phyloP scores from a whole-genome alignment of 1,139 yeast genomes.

The Kazachstania sp. region DNA sequence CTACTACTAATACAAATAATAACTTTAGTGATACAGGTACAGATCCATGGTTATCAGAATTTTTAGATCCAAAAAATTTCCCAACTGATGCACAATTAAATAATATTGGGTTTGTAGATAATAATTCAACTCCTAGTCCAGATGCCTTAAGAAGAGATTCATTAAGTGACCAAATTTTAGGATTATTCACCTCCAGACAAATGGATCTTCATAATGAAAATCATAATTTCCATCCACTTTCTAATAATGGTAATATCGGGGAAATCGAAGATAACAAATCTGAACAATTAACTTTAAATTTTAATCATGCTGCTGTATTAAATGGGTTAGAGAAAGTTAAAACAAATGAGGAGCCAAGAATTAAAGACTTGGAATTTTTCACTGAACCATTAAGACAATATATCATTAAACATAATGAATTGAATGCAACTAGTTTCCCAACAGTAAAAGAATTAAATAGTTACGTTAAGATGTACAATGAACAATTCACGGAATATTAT shows the following conservation, averaged over 20 bases:
- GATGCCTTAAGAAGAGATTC: constrained; percentile 7
- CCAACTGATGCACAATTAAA: constrained; percentile 1
- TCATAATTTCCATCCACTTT: too few species aligned
- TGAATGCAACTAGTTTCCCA: constrained; percentile 54
- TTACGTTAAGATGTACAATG: constrained; percentile 59
- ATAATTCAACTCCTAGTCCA: constrained; percentile 1
- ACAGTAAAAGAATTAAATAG: constrained; percentile 63
- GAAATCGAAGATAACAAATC: not conserved
- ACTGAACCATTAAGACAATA: constrained; percentile 44
- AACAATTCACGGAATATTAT: constrained; percentile 68
- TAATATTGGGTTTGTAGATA: constrained; percentile 3
- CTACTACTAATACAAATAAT: not conserved
- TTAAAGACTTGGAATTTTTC: constrained; percentile 27
- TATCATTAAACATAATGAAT: constrained; percentile 45
- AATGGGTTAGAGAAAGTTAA: not conserved
- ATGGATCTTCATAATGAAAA: constrained; percentile 36
- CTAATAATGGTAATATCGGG: too few species aligned
- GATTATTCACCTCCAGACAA: constrained; percentile 49
- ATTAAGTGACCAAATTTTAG: constrained; percentile 13
- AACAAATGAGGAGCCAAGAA: not conserved
- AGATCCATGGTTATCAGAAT: constrained; percentile 62
- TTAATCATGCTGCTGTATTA: not conserved
- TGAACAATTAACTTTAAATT: constrained; percentile 2
- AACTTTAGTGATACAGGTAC: constrained; percentile 11
- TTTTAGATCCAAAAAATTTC: constrained; percentile 19